Conservation (phyloP, 495 filamentous ascomycete species). For the Symbiotaphrina buchneri region DNA sequence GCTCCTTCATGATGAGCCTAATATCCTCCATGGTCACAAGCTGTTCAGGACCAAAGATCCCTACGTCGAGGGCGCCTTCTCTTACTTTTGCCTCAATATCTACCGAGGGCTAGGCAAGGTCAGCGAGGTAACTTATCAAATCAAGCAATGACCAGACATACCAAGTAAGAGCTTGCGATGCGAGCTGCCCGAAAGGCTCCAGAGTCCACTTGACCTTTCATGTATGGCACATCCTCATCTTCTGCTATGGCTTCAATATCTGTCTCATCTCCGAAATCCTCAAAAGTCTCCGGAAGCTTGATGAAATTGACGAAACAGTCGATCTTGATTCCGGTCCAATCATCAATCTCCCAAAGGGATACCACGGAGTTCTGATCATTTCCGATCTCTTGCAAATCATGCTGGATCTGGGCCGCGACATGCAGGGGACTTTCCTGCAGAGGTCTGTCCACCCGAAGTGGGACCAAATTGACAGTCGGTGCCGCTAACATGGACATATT, state of each 20-base stretch:
- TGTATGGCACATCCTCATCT: not conserved
- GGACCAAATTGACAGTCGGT: constrained; percentile 30
- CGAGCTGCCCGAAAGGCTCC: constrained; percentile 7
- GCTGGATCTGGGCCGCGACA: constrained; percentile 20
- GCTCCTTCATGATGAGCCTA: constrained; percentile 4
- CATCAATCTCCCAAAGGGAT: constrained; percentile 23
- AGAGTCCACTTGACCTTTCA: constrained; percentile 3
- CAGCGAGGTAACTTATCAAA: not conserved
- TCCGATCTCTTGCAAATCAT: constrained; percentile 17
- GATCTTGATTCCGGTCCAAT: constrained; percentile 22
- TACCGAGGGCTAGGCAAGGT: constrained; percentile 26
- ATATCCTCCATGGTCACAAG: constrained; percentile 14
- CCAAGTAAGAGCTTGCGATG: constrained; percentile 12
- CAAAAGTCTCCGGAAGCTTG: constrained; percentile 12
- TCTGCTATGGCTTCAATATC: not conserved
- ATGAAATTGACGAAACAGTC: constrained; percentile 35
- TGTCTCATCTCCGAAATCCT: constrained; percentile 3
- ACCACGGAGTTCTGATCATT: constrained; percentile 12
- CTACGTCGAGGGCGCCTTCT: constrained; percentile 23
- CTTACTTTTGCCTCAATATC: constrained; percentile 28
- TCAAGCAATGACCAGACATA: constrained; percentile 8
- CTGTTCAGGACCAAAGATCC: constrained; percentile 22
- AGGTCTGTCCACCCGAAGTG: constrained; percentile 17
- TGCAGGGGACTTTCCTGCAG: constrained; percentile 7
- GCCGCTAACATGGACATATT: constrained; percentile 14